Base-by-base conservation (phyloP, 208 protist species). In the Acanthamoeba triangularis region DNA sequence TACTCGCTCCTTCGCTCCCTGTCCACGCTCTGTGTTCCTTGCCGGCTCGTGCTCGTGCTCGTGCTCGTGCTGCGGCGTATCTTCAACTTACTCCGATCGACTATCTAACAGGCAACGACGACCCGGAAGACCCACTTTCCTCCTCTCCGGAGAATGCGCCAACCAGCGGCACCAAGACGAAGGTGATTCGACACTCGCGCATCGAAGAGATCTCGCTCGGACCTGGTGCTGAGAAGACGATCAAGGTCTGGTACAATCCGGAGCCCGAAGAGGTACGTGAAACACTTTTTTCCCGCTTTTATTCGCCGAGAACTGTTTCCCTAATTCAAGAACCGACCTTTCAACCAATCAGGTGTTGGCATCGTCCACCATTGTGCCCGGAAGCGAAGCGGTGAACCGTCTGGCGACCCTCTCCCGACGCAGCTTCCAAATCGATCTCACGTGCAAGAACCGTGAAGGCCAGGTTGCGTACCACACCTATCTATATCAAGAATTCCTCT, bases 191-290 rank as follows among this genome's bases (percentile, higher is more conserved):
- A 2, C 78, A 90, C 37, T 92, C 92, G 16, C 61, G 95, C 47
- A 97, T 97, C 61, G 96, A 97, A 59, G 96, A 97, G 59, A 25
- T 97, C 4, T 93, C 90, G 18, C 47, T 97, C 49, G 94, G 95
- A 44, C 94, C 96, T 16, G 96, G 96, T 11, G n/a, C 93, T 23
- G 96, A 97, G 72, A 93, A 92, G 61, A 61, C 90, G 2, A 96
- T 97, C 44, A 88, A 69, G 4, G 88, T 97, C 28, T 90, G 78
- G 49, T 97, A 96, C 74, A 84, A 47, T 37, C 96, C 95, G 7
- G 84, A 95, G 37, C 30, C 63, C 16, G 88, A 93, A 47, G 88
- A 93, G 63, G 85, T 88, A 88, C 78, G n/a, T 35, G 18, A 47
- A 18, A 14, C 10, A 23, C 52, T n/a, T 2, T 88, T 35, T 14